Conservation (phyloP, 805 yeast genomes). For the Cyberlindnera suaveolens region DNA sequence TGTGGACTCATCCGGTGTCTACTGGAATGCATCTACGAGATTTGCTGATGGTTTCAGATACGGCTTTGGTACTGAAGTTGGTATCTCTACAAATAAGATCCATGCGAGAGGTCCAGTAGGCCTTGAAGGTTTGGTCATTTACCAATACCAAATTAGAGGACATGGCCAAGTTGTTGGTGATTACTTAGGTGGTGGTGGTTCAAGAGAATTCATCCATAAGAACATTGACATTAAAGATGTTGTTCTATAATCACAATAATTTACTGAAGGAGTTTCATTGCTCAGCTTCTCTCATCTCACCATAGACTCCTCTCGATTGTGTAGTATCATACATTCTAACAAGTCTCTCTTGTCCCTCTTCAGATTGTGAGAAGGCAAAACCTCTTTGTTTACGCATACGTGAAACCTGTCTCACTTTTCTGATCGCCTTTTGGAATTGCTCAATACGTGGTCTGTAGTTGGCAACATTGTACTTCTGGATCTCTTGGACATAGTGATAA, state of each 20-base stretch:
- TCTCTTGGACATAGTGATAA: conserved; percentile 93
- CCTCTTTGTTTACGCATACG: conserved; percentile 98
- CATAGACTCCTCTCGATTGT: conserved; percentile 69
- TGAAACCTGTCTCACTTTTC: conserved; percentile 96
- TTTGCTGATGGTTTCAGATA: conserved; percentile 98
- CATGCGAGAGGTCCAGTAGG: conserved; percentile 99
- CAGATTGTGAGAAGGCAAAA: conserved; percentile 95
- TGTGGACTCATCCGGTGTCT: conserved; percentile 92
- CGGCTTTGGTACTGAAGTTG: conserved; percentile 98
- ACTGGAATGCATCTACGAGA: conserved; percentile 95
- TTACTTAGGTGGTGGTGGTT: conserved; percentile 90
- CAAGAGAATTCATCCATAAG: conserved; percentile 68
- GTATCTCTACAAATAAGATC: conserved; percentile 92
- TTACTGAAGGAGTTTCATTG: conserved; percentile 1
- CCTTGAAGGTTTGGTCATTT: conserved; percentile 90
- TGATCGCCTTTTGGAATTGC: conserved; percentile 92
- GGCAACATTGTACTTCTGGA: conserved; percentile 89
- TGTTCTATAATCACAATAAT: conserved; percentile 14
- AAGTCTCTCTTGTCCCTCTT: conserved; percentile 87
- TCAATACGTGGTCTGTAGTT: conserved; percentile 95
- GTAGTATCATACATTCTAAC: conserved; percentile 95
- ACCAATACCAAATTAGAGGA: conserved; percentile 90
- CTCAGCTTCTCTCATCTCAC: conserved; percentile 45
- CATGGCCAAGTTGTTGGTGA: conserved; percentile 90
- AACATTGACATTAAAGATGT: conserved; percentile 38